Evolutionary conservation across 1,284 basidiomycete genomes (phyloP).

Genomic region (Waitea zeae): DNA sequence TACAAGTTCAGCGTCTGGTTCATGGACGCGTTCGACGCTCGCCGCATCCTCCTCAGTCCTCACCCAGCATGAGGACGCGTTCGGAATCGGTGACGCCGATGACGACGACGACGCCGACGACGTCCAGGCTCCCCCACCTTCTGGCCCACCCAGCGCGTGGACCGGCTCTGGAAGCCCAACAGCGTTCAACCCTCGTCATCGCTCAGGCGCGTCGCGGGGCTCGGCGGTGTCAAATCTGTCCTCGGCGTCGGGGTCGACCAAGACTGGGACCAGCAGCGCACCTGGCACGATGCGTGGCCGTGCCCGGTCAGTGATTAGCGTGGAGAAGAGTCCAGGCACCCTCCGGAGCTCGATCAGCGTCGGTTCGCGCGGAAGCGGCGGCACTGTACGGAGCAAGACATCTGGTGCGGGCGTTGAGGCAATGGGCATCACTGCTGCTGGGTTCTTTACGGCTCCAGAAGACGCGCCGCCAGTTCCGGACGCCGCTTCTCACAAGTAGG

Average conservation of each 20-base stretch:
- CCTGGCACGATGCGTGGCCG: conserved; percentile 18
- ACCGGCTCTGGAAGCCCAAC: conserved; percentile 4
- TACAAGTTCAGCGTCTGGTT: conserved; percentile 10
- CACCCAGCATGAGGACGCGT: conserved; percentile 11
- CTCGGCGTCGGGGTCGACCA: conserved; percentile 11
- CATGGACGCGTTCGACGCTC: too few species aligned
- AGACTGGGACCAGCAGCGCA: conserved; percentile 11
- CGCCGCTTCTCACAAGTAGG: too few species aligned
- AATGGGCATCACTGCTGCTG: conserved; percentile 48
- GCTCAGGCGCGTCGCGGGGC: conserved; percentile 6
- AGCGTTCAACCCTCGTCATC: conserved; percentile 8
- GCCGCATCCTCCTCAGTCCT: conserved; percentile 9
- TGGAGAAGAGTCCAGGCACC: conserved; percentile 29
- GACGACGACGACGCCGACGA: conserved; percentile 59
- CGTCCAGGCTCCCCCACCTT: conserved; percentile 57
- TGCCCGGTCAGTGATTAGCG: conserved; percentile 42
- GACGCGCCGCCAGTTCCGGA: conserved; percentile 19
- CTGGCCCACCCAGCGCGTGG: conserved; percentile 25
- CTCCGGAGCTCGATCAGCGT: conserved; percentile 43
- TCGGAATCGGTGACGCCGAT: conserved; percentile 15
- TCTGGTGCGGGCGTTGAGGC: conserved; percentile 54
- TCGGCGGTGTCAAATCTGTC: conserved; percentile 11
- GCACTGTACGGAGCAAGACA: conserved; percentile 40
- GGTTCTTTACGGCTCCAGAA: conserved; percentile 50
- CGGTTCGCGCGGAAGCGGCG: too few species aligned